phyloP scores from a whole-genome alignment of 805 yeast genomes.

The Candida boidinii region DNA sequence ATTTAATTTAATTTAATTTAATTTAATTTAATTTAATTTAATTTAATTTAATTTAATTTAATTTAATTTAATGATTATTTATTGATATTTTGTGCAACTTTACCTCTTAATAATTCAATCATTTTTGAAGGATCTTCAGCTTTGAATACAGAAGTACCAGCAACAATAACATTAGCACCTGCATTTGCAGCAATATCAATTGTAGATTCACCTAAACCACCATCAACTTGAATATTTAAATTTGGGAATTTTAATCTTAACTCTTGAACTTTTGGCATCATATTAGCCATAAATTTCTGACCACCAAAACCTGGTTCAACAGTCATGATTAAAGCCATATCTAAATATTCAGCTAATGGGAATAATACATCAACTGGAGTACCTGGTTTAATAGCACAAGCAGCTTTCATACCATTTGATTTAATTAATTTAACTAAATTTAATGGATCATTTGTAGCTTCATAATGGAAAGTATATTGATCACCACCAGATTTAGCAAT shows the following conservation, averaged over 20 bases:
- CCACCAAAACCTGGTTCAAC: constrained; percentile 99
- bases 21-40: not conserved
- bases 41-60: constrained; percentile 1
- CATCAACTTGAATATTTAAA: constrained; percentile 91
- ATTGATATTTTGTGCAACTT: constrained; percentile 31
- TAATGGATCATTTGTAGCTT: constrained; percentile 77
- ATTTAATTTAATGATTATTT: constrained; percentile 7
- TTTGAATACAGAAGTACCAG: constrained; percentile 90
- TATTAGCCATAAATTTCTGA: constrained; percentile 85
- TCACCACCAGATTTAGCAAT: constrained; percentile 93
- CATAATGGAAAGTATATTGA: constrained; percentile 93
- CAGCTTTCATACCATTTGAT: constrained; percentile 79
- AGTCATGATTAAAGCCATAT: constrained; percentile 96
- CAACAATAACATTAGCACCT: constrained; percentile 97
- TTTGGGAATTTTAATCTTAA: constrained; percentile 68
- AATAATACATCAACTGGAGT: constrained; percentile 78
- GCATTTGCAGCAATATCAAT: constrained; percentile 84
- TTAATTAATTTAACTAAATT: constrained; percentile 70
- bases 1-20: not conserved
- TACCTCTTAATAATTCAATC: constrained; percentile 56
- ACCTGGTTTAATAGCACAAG: constrained; percentile 89
- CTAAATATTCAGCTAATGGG: constrained; percentile 68
- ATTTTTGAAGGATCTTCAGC: constrained; percentile 74
- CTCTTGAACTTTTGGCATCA: constrained; percentile 91
- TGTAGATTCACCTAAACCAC: constrained; percentile 85